These are phyloP conservation scores for Phytophthora foliorum DNA, from an alignment of 352 stramenopile genomes.

Conservation along the genomic window DNA sequence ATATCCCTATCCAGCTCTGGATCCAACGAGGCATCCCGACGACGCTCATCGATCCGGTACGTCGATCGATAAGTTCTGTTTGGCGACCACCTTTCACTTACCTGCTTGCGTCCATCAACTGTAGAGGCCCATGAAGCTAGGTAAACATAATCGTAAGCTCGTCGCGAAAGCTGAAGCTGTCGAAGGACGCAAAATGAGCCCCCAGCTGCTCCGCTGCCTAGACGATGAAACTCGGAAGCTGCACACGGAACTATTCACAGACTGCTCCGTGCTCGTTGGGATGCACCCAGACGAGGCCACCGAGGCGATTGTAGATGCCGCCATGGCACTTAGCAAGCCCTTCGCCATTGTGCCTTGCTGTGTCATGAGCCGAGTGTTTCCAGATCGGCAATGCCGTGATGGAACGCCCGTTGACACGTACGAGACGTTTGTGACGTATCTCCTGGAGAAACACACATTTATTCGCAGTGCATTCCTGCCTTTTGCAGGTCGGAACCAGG, in stretches of 20 bases:
- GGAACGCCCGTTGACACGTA: conserved; percentile 82
- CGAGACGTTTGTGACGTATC: conserved; percentile 83
- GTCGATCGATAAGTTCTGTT: neutral
- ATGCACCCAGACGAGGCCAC: conserved; percentile 98
- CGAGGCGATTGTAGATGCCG: conserved; percentile 95
- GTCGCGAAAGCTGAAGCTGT: conserved; percentile 47
- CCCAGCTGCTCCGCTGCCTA: conserved; percentile 68
- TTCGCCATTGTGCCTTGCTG: conserved; percentile 98
- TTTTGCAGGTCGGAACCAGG: conserved; percentile 87
- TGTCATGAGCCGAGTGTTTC: conserved; percentile 96
- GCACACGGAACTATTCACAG: conserved; percentile 68
- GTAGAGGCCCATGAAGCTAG: conserved; percentile 83
- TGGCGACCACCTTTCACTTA: neutral
- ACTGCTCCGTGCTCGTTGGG: conserved; percentile 91
- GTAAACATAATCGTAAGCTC: conserved; percentile 78
- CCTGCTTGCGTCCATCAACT: neutral
- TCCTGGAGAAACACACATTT: conserved; percentile 78
- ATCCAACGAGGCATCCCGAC: conserved; percentile 80
- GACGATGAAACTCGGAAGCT: conserved; percentile 61
- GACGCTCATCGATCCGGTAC: conserved; percentile 89
- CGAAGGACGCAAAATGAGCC: conserved; percentile 51
- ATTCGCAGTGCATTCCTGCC: conserved; percentile 77
- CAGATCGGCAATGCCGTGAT: conserved; percentile 63
- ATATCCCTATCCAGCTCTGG: conserved; percentile 88
- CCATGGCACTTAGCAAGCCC: conserved; percentile 87